These are phyloP conservation scores for Chiua sp. DNA, from an alignment of 1,284 basidiomycete species.

Conservation along the genomic window DNA sequence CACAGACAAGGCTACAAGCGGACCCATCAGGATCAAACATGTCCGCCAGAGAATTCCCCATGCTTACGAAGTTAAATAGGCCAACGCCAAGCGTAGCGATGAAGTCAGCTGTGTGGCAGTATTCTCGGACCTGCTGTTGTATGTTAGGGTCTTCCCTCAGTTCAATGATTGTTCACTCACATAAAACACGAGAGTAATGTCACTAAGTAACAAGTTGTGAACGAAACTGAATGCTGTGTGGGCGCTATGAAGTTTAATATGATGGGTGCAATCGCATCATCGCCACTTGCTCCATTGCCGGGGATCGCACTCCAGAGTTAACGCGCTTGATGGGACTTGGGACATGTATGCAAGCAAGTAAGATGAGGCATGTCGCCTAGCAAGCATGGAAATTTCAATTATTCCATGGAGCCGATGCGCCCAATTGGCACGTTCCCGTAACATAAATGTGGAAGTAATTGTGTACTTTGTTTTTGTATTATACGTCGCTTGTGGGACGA, in stretches of 20 bases:
- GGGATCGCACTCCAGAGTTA: slow-evolving; percentile 28
- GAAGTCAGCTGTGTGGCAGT: neutral
- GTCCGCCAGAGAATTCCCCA: no score
- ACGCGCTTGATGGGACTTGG: no score
- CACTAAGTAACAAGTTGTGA: slow-evolving; percentile 19
- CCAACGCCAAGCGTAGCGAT: no score
- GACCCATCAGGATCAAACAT: neutral
- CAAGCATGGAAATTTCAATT: slow-evolving; percentile 14
- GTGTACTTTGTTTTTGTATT: no score
- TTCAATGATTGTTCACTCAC: slow-evolving; percentile 26
- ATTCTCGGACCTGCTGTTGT: slow-evolving; percentile 30
- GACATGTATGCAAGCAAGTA: no score
- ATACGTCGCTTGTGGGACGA: no score
- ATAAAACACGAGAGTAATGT: slow-evolving; percentile 30
- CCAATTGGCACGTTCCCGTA: neutral
- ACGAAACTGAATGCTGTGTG: no score
- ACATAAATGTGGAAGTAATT: neutral
- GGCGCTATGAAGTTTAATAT: slow-evolving; percentile 21
- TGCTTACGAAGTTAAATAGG: no score
- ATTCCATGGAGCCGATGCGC: neutral
- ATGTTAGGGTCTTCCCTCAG: slow-evolving; percentile 6
- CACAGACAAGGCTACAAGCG: slow-evolving; percentile 33
- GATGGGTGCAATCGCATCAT: slow-evolving; percentile 21
- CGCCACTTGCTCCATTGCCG: slow-evolving; percentile 30
- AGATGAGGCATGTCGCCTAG: no score